Evolutionary conservation across 495 filamentous ascomycete genomes (phyloP).

Genomic region (Hyaloscypha variabilis): DNA sequence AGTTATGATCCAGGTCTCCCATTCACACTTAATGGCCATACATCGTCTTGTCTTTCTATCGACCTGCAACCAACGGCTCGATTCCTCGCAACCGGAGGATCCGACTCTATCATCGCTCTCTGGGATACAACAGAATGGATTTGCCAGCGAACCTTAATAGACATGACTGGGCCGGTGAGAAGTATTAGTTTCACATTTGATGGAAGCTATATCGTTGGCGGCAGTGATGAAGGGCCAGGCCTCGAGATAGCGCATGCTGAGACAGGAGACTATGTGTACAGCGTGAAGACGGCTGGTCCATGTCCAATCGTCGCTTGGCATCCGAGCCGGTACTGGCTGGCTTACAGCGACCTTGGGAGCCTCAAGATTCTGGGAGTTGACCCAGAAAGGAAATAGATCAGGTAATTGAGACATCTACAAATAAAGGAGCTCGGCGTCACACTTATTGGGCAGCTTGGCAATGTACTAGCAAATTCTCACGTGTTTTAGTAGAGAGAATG

Average conservation of each 20-base stretch:
- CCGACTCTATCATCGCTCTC: constrained; percentile 83
- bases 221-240: constrained; percentile 78
- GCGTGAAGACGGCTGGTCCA: constrained; percentile 66
- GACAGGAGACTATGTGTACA: constrained; percentile 83
- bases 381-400: constrained; percentile 30
- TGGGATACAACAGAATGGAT: constrained; percentile 96
- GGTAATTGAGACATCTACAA: background rate
- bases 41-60: constrained; percentile 72
- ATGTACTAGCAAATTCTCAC: background rate
- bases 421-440: background rate
- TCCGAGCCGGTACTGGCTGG: constrained; percentile 84
- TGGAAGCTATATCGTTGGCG: constrained; percentile 82
- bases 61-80: constrained; percentile 74
- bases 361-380: constrained; percentile 63
- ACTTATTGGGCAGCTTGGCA: background rate
- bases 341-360: constrained; percentile 80
- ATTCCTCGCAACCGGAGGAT: constrained; percentile 86
- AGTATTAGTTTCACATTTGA: constrained; percentile 92
- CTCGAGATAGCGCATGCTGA: constrained; percentile 82
- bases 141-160: constrained; percentile 77
- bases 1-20: constrained; percentile 44
- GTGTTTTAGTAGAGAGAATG: background rate
- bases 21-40: constrained; percentile 78
- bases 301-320: constrained; percentile 84
- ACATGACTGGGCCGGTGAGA: constrained; percentile 76